Percentiles rank a stretch among this genome's conserved stretches.
Evolutionary conservation across 352 stramenopile genomes (phyloP).

Genomic region (Globisporangium alternatum): DNA sequence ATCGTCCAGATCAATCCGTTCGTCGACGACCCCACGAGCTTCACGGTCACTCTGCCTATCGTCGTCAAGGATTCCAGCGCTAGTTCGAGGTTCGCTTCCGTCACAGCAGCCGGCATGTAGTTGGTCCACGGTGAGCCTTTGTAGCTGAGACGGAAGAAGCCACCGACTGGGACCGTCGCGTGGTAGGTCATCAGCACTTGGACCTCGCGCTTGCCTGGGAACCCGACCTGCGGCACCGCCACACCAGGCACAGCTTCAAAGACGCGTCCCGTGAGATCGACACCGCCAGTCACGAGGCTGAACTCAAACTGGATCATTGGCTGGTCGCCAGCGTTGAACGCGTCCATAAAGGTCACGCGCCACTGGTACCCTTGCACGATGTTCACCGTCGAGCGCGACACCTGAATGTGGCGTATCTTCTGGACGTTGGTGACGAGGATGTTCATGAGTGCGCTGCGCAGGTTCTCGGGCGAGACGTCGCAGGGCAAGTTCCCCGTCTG

Average conservation of each 20-base stretch:
- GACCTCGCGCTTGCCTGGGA: conserved; percentile 65
- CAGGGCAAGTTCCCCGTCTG: conserved; percentile 65
- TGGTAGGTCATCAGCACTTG: conserved; percentile 72
- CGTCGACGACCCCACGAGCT: conserved; percentile 20
- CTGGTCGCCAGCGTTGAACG: conserved; percentile 44
- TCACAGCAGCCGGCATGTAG: conserved; percentile 45
- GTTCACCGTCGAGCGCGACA: conserved; percentile 56
- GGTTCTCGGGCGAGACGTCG: conserved; percentile 72
- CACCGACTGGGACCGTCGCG: conserved; percentile 28
- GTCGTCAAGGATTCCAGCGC: conserved; percentile 64
- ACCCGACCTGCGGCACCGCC: conserved; percentile 31
- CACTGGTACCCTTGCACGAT: conserved; percentile 71
- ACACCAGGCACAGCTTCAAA: conserved; percentile 55
- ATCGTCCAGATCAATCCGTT: conserved; percentile 71
- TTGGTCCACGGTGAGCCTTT: conserved; percentile 70
- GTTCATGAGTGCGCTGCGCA: conserved; percentile 88
- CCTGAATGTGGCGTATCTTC: conserved; percentile 43
- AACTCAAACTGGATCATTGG: conserved; percentile 64
- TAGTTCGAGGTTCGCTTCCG: conserved; percentile 39
- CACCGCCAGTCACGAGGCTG: conserved; percentile 20
- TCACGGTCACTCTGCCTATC: conserved; percentile 56
- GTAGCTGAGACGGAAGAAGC: conserved; percentile 76
- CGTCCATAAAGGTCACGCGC: conserved; percentile 65
- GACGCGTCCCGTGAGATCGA: conserved; percentile 32
- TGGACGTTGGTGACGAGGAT: conserved; percentile 39